Evolutionary conservation across 73 alveolate genomes (phyloP).

Genomic region (Paramecium octaurelia): DNA sequence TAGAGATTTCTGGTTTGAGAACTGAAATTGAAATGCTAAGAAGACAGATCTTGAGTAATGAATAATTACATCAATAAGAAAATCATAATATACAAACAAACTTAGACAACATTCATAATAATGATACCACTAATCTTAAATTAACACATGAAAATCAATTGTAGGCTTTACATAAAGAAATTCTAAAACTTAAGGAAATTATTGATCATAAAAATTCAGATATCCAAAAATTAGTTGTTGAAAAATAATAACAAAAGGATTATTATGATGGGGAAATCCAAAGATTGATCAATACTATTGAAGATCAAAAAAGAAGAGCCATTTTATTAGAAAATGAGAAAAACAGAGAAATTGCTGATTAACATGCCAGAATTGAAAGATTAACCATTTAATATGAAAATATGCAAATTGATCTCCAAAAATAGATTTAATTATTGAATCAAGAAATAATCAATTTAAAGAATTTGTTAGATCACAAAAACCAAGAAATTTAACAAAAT

Average conservation of each 20-base stretch:
- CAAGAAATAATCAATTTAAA: not conserved
- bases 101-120: slow-evolving; percentile 23
- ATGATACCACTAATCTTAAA: slow-evolving; percentile 19
- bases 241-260: slow-evolving; percentile 24
- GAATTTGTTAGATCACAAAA: slow-evolving; percentile 10
- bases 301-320: slow-evolving; percentile 10
- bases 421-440: not conserved
- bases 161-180: slow-evolving; percentile 22
- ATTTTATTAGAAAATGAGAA: slow-evolving; percentile 13
- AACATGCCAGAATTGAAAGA: slow-evolving; percentile 15
- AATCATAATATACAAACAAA: not conserved
- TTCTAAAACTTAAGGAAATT: slow-evolving; percentile 19
- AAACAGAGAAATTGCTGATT: slow-evolving; percentile 34
- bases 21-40: not conserved
- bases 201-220: slow-evolving; percentile 22
- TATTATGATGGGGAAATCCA: slow-evolving; percentile 47
- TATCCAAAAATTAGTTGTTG: not conserved
- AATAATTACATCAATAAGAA: slow-evolving; percentile 13
- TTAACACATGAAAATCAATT: slow-evolving; percentile 30
- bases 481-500: not conserved
- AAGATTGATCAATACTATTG: slow-evolving; percentile 19
- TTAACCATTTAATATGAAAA: slow-evolving; percentile 7
- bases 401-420: not conserved
- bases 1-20: not conserved
- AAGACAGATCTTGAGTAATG: slow-evolving; percentile 20